These are phyloP conservation scores for Tulasnella sp. DNA, from an alignment of 768 basidiomycete genomes.

Conservation along the genomic window DNA sequence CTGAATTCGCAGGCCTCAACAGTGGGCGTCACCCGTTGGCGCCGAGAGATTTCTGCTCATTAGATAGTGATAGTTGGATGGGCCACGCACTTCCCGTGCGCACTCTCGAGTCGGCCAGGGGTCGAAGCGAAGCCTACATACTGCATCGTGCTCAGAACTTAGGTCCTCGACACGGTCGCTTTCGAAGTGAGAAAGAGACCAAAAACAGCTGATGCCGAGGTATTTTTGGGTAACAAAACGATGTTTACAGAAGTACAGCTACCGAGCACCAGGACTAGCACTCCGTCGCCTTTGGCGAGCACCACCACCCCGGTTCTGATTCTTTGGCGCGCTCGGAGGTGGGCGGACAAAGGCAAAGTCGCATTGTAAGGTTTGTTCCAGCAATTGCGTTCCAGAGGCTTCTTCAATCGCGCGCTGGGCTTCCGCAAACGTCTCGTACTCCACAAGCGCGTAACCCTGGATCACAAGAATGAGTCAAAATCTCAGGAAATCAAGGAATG, in stretches of 20 bases:
- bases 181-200: not conserved
- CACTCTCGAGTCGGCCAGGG: not conserved
- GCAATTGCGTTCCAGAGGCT: slow-evolving; percentile 76
- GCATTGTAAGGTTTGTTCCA: slow-evolving; percentile 87
- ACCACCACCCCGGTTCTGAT: slow-evolving; percentile 68
- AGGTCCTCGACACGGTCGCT: not conserved
- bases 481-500: not conserved
- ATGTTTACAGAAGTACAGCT: slow-evolving; percentile 11
- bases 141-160: not conserved
- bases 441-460: slow-evolving; percentile 98
- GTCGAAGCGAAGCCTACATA: not conserved
- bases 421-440: slow-evolving; percentile 94
- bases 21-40: not conserved
- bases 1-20: not conserved
- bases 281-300: slow-evolving; percentile 69
- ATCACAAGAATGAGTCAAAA: slow-evolving; percentile 15
- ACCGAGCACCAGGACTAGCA: slow-evolving; percentile 57
- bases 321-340: slow-evolving; percentile 67
- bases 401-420: slow-evolving; percentile 93
- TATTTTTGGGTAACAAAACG: not conserved
- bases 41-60: not conserved
- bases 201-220: not conserved
- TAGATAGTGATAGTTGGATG: not conserved
- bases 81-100: not conserved
- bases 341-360: slow-evolving; percentile 94